Conservation (phyloP, 2,329 filamentous ascomycete species). For the Colletotrichum gloeosporioides region DNA sequence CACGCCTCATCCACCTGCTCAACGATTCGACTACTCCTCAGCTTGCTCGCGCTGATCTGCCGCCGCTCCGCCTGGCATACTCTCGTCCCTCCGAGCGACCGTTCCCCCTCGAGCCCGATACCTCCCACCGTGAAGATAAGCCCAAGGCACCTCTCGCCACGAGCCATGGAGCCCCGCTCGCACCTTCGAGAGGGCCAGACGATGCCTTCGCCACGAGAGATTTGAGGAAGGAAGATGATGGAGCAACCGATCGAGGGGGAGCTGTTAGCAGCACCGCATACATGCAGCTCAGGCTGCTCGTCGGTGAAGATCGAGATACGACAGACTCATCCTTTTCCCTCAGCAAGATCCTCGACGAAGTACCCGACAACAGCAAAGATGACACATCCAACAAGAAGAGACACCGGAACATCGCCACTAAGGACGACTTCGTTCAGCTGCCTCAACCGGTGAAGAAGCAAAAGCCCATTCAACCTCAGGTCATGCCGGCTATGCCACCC, state of each 20-base stretch:
- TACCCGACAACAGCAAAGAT: constrained; percentile 42
- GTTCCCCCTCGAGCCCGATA: constrained; percentile 58
- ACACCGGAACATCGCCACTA: constrained; percentile 49
- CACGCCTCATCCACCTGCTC: constrained; percentile 68
- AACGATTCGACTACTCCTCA: constrained; percentile 60
- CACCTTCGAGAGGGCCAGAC: constrained; percentile 2
- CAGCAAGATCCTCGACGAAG: constrained; percentile 52
- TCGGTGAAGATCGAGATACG: constrained; percentile 41
- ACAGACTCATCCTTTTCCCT: constrained; percentile 48
- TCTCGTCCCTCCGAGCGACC: constrained; percentile 49
- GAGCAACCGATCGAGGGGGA: neutral
- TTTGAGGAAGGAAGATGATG: constrained; percentile 12
- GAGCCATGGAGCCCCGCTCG: constrained; percentile 15
- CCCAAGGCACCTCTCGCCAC: constrained; percentile 23
- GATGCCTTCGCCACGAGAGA: constrained; percentile 13
- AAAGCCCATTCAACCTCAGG: constrained; percentile 59
- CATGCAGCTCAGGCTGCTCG: constrained; percentile 42
- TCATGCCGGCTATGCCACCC: constrained; percentile 57
- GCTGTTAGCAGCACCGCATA: constrained; percentile 1
- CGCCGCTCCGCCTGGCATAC: constrained; percentile 52
- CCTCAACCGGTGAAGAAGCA: constrained; percentile 71
- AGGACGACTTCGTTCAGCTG: constrained; percentile 68
- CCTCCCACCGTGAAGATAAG: constrained; percentile 45
- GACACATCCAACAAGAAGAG: constrained; percentile 61
- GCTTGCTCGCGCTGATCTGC: constrained; percentile 56